Evolutionary conservation across 306 rosid genomes (phyloP).

Genomic region (Casuarina equisetifolia): DNA sequence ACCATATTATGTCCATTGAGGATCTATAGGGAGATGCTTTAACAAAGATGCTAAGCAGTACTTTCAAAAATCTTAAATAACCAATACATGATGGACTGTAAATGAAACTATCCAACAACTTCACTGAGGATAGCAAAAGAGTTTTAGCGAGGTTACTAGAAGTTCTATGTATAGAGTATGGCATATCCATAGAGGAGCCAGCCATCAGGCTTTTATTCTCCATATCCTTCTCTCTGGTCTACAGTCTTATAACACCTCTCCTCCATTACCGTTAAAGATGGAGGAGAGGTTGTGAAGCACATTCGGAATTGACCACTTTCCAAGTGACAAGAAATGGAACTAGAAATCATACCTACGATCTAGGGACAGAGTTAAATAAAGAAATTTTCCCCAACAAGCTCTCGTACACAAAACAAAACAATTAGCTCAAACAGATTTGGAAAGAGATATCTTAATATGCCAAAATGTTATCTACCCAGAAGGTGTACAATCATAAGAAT

Average conservation of each 20-base stretch:
- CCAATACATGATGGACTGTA: background rate
- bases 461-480: background rate
- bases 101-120: background rate
- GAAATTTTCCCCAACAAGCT: background rate
- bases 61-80: background rate
- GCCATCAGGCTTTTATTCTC: background rate
- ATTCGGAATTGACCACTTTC: background rate
- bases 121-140: background rate
- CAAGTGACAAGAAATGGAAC: background rate
- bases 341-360: background rate
- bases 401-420: background rate
- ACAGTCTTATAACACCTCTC: background rate
- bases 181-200: background rate
- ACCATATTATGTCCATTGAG: background rate
- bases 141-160: background rate
- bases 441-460: background rate
- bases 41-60: background rate
- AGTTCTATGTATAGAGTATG: background rate
- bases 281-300: background rate
- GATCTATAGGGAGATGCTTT: constrained; percentile 3
- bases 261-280: background rate
- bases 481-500: background rate
- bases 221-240: background rate
- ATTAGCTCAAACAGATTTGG: background rate
- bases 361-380: background rate